phyloP scores from a whole-genome alignment of 139 green algal species.

The Coelastrella sp. region DNA sequence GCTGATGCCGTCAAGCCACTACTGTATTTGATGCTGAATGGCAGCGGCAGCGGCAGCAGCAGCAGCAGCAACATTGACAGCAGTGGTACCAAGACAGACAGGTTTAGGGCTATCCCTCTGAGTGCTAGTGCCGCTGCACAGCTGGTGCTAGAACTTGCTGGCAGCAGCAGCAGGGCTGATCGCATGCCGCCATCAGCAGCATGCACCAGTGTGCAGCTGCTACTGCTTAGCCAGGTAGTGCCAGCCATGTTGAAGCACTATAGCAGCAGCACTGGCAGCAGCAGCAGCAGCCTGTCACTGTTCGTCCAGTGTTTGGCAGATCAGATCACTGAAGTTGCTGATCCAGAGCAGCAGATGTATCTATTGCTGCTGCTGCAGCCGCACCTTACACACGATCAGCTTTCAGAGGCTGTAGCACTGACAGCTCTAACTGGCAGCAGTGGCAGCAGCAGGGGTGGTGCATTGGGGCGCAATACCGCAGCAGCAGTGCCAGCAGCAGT shows the following conservation, averaged over 20 bases:
- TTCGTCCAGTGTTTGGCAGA: not conserved
- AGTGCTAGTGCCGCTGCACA: conserved; percentile 25
- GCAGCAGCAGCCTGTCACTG: not conserved
- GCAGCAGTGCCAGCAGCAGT: not conserved
- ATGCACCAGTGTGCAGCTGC: too few species aligned
- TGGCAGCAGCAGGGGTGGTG: not conserved
- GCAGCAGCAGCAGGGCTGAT: not conserved
- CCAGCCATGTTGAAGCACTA: not conserved
- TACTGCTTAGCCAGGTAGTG: not conserved
- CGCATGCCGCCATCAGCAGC: too few species aligned
- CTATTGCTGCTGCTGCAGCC: conserved; percentile 4
- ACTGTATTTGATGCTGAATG: conserved; percentile 31
- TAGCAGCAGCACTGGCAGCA: not conserved
- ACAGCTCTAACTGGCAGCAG: not conserved
- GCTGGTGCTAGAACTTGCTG: conserved; percentile 21
- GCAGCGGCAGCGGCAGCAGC: conserved; percentile 29
- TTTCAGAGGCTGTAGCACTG: not conserved
- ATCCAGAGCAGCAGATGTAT: not conserved
- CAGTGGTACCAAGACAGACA: not conserved
- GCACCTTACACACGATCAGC: not conserved
- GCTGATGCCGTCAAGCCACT: not conserved
- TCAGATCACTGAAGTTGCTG: not conserved
- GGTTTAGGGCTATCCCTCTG: not conserved
- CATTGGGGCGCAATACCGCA: too few species aligned
- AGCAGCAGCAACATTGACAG: conserved; percentile 2